phyloP scores from a whole-genome alignment of 2,329 filamentous ascomycete genomes.

The Colletotrichum simmondsii region DNA sequence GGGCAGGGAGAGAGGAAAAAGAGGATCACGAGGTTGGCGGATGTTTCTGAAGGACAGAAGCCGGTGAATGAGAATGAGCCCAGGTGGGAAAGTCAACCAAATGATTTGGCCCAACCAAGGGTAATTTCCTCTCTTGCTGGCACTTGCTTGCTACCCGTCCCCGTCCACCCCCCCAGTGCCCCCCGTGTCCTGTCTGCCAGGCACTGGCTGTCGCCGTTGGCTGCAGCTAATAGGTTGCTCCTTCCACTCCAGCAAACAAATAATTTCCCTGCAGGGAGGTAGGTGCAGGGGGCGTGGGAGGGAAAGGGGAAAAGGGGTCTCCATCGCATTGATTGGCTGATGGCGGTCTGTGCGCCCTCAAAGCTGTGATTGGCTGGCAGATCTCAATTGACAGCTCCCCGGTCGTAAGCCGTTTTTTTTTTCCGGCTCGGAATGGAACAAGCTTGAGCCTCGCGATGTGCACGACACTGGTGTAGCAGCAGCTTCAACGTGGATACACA shows the following conservation, averaged over 20 bases:
- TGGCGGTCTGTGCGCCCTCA: conserved; percentile 16
- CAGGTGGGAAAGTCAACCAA: background rate
- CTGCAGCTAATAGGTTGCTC: conserved; percentile 37
- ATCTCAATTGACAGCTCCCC: conserved; percentile 30
- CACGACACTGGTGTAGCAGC: background rate
- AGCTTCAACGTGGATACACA: background rate
- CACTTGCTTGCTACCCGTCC: conserved; percentile 38
- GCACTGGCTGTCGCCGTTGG: conserved; percentile 33
- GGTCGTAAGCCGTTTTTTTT: conserved; percentile 29
- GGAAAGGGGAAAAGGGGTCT: conserved; percentile 52
- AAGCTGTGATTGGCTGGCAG: conserved; percentile 34
- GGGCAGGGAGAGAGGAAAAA: conserved; percentile 22
- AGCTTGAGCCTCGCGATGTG: conserved; percentile 27
- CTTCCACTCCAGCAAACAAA: conserved; percentile 56
- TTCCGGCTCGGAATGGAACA: conserved; percentile 9
- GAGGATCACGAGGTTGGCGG: conserved; percentile 34
- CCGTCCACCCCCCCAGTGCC: background rate
- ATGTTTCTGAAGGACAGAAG: conserved; percentile 35
- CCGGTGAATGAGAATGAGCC: conserved; percentile 32
- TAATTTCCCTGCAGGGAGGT: conserved; percentile 59
- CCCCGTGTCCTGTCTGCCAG: conserved; percentile 29
- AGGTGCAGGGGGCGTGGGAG: conserved; percentile 49
- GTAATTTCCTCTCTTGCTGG: conserved; percentile 50
- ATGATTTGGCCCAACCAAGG: conserved; percentile 35
- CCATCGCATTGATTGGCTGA: conserved; percentile 31